Conservation (phyloP, 305 asterid species). For the Ajuga reptans region DNA sequence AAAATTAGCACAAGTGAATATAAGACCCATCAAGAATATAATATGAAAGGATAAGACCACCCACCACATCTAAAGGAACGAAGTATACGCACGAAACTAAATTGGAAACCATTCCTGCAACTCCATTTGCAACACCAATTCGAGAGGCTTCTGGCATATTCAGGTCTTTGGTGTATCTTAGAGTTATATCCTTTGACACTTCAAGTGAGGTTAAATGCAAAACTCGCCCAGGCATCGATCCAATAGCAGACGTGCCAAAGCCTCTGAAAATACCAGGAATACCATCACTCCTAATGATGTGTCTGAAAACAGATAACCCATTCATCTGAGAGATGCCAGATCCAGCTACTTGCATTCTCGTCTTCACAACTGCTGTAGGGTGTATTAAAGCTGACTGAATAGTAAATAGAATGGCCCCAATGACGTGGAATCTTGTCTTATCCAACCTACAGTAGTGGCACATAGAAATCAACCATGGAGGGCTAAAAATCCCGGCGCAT, state of each 20-base stretch:
- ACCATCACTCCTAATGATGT: conserved; percentile 51
- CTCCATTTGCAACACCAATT: conserved; percentile 61
- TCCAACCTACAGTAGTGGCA: conserved; percentile 53
- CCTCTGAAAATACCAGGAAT: conserved; percentile 72
- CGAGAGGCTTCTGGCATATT: conserved; percentile 73
- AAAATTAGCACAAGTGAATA: background rate
- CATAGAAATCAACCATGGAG: conserved; percentile 16
- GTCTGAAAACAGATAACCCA: conserved; percentile 59
- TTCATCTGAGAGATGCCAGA: conserved; percentile 43
- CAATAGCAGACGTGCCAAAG: conserved; percentile 79
- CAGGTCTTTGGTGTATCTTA: conserved; percentile 50
- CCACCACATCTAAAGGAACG: conserved; percentile 88
- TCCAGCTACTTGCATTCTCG: conserved; percentile 83
- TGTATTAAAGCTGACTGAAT: conserved; percentile 73
- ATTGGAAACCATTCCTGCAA: conserved; percentile 89
- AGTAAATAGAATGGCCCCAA: conserved; percentile 85
- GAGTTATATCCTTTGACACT: conserved; percentile 61
- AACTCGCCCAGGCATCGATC: conserved; percentile 90
- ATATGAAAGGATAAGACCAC: conserved; percentile 27
- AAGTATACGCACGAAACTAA: conserved; percentile 67
- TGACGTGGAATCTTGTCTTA: conserved; percentile 67
- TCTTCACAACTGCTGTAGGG: conserved; percentile 86
- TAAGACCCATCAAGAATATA: background rate
- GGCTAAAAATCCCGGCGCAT: background rate
- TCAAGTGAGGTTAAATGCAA: conserved; percentile 82